Base-by-base conservation (phyloP, 2,329 filamentous ascomycete species). In the Diplodia mutila region DNA sequence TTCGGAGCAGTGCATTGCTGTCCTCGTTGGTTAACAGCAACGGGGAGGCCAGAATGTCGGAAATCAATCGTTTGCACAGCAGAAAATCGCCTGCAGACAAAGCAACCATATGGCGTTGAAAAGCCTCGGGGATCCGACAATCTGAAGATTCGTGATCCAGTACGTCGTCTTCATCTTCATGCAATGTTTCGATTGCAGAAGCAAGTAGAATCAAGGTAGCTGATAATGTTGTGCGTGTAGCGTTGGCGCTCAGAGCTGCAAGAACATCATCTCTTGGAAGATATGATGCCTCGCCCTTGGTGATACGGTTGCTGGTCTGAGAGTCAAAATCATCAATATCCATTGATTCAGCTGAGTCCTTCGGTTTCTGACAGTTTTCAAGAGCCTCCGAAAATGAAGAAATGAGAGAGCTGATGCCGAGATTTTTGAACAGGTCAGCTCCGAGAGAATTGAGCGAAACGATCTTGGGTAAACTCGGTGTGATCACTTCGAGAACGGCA, bases 251-350 rank as follows among this genome's bases (percentile, higher is more conserved):
- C 11, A 61, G 34, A 5, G 69, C 68, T 11, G 75, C 76, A 27
- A 72, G 69, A 14, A 77, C 54, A 42, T 78, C 73, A 82, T 86
- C 82, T 51, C 87, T 81, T 51, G 87, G 74, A 18, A 84, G 74
- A 23, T 77, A 72, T 1, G 70, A 68, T 48, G 77, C 71, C 51
- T 71, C 54, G 3, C 63, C 37, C 37, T 78, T 80, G 34, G 80
- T 75, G 1, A 74, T 69, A 18, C 80, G 79, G 27, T 82, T 82
- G 69, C 84, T 88, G 64, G 81, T 81, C 70, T 90, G 87, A 0
- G 87, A 88, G 49, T 87, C 85, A 66, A 90, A 88, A 14, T 86
- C 83, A 72, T 93, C 90, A 5, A 93, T 73, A 66, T 92, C 89
- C 88, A 91, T 90, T 6, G 83, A 74, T 70, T 90, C 87, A 76